phyloP scores from a whole-genome alignment of 2,329 filamentous ascomycete genomes.

The Colletotrichum destructivum region DNA sequence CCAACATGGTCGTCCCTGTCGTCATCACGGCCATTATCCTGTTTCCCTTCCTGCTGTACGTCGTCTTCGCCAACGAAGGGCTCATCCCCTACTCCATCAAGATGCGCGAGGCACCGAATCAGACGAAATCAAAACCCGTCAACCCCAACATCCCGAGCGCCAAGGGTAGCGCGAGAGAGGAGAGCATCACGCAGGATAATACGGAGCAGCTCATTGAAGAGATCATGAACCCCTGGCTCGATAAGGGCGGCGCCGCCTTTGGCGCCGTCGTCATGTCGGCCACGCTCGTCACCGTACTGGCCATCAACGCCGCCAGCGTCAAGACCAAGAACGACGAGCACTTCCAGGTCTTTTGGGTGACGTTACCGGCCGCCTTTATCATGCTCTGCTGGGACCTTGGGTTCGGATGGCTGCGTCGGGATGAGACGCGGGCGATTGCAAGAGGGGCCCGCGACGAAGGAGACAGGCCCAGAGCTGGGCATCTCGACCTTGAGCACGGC shows the following conservation, averaged over 20 bases:
- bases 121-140: slow-evolving; percentile 70
- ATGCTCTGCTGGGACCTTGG: slow-evolving; percentile 79
- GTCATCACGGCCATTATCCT: slow-evolving; percentile 77
- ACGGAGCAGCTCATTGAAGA: slow-evolving; percentile 74
- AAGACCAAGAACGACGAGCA: slow-evolving; percentile 58
- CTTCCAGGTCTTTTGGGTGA: slow-evolving; percentile 76
- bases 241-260: slow-evolving; percentile 76
- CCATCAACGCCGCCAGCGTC: slow-evolving; percentile 73
- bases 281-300: slow-evolving; percentile 76
- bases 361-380: slow-evolving; percentile 76
- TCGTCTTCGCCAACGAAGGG: slow-evolving; percentile 75
- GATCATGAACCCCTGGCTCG: slow-evolving; percentile 82
- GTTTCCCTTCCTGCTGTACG: slow-evolving; percentile 79
- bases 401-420: slow-evolving; percentile 74
- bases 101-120: slow-evolving; percentile 77
- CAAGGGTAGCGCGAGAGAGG: slow-evolving; percentile 61
- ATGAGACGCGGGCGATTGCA: slow-evolving; percentile 76
- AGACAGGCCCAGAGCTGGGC: slow-evolving; percentile 20
- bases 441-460: slow-evolving; percentile 60
- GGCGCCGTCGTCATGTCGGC: slow-evolving; percentile 77
- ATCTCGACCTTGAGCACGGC: not conserved
- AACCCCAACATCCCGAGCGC: slow-evolving; percentile 82
- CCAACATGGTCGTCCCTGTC: slow-evolving; percentile 83
- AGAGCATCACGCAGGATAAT: slow-evolving; percentile 34
- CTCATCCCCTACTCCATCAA: slow-evolving; percentile 77